Percentiles rank a stretch among this genome's conserved stretches.
Conservation (phyloP, 1,139 yeast genomes). For the Kurtzmaniella quercitrusa region DNA sequence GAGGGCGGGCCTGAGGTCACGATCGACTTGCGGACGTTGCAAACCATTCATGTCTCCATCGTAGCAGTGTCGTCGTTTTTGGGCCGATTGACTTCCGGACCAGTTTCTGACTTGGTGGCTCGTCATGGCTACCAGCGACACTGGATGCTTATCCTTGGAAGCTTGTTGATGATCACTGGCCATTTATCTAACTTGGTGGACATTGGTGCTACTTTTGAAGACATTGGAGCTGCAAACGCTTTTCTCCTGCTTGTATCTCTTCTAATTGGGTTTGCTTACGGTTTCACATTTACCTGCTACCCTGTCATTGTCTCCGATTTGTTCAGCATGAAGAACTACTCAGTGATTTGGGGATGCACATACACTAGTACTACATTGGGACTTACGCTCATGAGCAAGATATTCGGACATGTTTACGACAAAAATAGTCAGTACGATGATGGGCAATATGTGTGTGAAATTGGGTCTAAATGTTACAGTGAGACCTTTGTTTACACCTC, state of each 20-base stretch:
- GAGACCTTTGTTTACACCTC: slow-evolving; percentile 34
- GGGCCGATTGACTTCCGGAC: slow-evolving; percentile 69
- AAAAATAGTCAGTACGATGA: slow-evolving; percentile 20
- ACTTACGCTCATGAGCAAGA: slow-evolving; percentile 31
- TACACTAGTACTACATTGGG: slow-evolving; percentile 52
- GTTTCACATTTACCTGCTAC: slow-evolving; percentile 72
- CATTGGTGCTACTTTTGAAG: slow-evolving; percentile 21
- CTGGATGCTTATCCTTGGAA: slow-evolving; percentile 61
- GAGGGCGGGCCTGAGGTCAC: slow-evolving; percentile 1
- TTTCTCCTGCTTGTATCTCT: slow-evolving; percentile 48
- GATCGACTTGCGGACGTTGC: slow-evolving; percentile 37
- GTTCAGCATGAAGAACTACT: slow-evolving; percentile 68
- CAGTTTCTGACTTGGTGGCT: slow-evolving; percentile 59
- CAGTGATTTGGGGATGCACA: slow-evolving; percentile 77
- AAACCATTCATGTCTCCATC: slow-evolving; percentile 69
- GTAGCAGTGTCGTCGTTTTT: slow-evolving; percentile 63
- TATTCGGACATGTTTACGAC: slow-evolving; percentile 41
- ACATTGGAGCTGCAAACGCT: slow-evolving; percentile 25
- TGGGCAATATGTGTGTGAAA: slow-evolving; percentile 25
- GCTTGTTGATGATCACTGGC: slow-evolving; percentile 33
- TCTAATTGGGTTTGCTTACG: slow-evolving; percentile 72
- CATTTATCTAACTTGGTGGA: slow-evolving; percentile 35
- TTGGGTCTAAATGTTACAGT: slow-evolving; percentile 37
- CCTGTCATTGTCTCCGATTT: slow-evolving; percentile 78
- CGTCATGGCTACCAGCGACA: slow-evolving; percentile 53